phyloP scores from a whole-genome alignment of 139 green algal genomes.

The Asterochloris sp. region DNA sequence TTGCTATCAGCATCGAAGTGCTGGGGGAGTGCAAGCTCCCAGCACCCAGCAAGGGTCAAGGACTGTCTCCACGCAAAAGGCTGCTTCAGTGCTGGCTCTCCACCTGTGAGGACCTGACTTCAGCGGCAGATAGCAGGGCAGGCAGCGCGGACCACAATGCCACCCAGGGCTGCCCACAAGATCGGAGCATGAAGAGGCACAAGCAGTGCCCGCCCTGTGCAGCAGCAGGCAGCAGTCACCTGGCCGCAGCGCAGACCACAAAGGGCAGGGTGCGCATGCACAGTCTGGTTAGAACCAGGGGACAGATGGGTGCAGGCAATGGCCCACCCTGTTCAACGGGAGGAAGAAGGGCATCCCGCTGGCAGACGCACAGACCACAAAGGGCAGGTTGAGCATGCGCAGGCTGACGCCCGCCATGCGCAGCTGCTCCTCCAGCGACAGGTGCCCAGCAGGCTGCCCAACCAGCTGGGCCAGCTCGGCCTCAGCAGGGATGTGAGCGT shows the following conservation, averaged over 20 bases:
- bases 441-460: neutral
- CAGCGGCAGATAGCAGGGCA: no score
- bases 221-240: neutral
- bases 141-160: neutral
- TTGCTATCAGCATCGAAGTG: no score
- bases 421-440: conserved; percentile 8
- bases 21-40: no score
- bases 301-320: neutral
- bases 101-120: no score
- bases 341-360: conserved; percentile 13
- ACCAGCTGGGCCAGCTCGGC: conserved; percentile 6
- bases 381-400: conserved; percentile 19
- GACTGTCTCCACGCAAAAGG: no score
- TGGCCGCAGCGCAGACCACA: no score
- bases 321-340: neutral
- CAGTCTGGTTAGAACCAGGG: no score
- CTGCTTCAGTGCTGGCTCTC: no score
- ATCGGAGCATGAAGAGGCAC: neutral
- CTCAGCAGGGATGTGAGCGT: neutral
- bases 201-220: neutral
- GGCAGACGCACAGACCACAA: conserved; percentile 12
- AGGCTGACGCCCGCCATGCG: neutral
- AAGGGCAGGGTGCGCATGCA: no score
- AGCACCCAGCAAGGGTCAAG: no score
- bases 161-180: neutral